These are phyloP conservation scores for Backusella psychrophila DNA, from an alignment of 192 early-diverging fungal genomes.

Conservation along the genomic window DNA sequence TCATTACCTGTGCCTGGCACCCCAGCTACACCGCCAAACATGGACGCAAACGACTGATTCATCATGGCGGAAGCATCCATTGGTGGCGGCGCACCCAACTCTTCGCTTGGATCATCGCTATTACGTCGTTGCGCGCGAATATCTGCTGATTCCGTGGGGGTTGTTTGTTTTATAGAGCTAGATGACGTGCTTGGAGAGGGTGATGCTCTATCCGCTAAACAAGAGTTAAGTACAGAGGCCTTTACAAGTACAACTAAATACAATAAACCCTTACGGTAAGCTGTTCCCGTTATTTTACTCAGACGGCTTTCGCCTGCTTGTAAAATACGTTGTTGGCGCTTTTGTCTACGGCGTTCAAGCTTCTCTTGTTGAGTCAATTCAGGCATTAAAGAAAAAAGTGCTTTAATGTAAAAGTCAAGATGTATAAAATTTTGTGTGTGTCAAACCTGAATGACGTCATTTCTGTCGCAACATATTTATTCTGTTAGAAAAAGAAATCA, in stretches of 20 bases:
- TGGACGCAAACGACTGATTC: constrained; percentile 2
- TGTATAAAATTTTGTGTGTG: no score
- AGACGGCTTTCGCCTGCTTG: constrained; percentile 29
- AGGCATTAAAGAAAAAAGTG: constrained; percentile 2
- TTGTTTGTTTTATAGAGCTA: not conserved
- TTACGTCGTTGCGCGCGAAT: constrained; percentile 2
- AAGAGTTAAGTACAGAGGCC: not conserved
- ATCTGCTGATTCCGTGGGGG: not conserved
- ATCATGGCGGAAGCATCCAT: not conserved
- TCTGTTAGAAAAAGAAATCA: no score
- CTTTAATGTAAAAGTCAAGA: no score
- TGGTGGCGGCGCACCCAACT: constrained; percentile 39
- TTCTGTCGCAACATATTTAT: no score
- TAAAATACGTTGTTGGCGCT: constrained; percentile 29
- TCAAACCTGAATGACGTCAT: no score
- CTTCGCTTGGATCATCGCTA: constrained; percentile 50
- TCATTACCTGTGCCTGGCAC: constrained; percentile 22
- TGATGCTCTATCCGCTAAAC: constrained; percentile 4
- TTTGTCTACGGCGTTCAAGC: constrained; percentile 29
- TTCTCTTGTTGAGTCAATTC: constrained; percentile 35
- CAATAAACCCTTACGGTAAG: constrained; percentile 22
- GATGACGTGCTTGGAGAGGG: constrained; percentile 15
- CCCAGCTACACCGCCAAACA: constrained; percentile 29
- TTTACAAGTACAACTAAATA: no score
- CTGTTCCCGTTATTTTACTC: constrained; percentile 34